Conservation (phyloP, 352 stramenopile species). For the Phytophthora colocasiae region DNA sequence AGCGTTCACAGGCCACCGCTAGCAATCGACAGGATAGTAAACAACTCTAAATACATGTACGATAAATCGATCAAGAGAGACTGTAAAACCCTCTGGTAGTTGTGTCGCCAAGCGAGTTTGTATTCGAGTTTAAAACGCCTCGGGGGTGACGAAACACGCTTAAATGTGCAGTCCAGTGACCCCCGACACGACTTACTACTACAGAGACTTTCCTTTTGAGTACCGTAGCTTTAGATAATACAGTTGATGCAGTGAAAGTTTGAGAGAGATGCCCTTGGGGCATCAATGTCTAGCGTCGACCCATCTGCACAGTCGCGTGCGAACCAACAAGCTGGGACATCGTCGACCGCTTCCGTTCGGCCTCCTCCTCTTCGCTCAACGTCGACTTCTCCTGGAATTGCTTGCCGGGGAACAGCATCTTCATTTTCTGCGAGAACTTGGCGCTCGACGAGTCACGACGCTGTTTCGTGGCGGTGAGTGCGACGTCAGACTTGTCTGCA, state of each 20-base stretch:
- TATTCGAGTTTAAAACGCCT: no score
- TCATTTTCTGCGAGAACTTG: constrained; percentile 32
- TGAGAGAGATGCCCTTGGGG: no score
- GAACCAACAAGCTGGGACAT: constrained; percentile 21
- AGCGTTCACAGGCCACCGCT: constrained; percentile 10
- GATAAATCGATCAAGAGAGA: not conserved
- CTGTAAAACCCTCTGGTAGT: no score
- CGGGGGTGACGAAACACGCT: not conserved
- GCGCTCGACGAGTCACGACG: constrained; percentile 13
- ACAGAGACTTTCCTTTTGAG: not conserved
- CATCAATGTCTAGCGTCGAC: constrained; percentile 9
- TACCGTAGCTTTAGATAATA: not conserved
- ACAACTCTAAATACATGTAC: constrained; percentile 5
- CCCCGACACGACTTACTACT: not conserved
- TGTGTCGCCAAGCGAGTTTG: no score
- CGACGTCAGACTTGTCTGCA: constrained; percentile 2
- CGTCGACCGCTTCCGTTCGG: constrained; percentile 26
- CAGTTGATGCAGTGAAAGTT: not conserved
- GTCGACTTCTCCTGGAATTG: constrained; percentile 5
- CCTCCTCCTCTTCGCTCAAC: constrained; percentile 5
- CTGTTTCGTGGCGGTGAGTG: not conserved
- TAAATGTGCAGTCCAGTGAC: not conserved
- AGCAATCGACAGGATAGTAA: not conserved
- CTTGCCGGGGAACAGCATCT: constrained; percentile 18
- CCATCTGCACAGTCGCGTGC: constrained; percentile 23